Conservation (phyloP, 1,284 basidiomycete species). For the Cutaneotrichosporon sp. region DNA sequence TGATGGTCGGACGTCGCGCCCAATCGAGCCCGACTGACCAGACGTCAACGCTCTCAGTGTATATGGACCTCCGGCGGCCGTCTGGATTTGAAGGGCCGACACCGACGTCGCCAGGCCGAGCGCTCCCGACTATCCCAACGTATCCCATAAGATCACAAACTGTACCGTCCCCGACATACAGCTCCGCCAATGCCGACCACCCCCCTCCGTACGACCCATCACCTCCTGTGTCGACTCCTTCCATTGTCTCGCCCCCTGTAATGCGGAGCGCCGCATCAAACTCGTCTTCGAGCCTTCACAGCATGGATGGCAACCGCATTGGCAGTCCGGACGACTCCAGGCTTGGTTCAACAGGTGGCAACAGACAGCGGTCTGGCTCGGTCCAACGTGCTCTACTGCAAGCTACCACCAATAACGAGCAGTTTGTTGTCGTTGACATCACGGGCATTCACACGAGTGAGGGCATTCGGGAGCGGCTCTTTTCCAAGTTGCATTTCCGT, state of each 20-base stretch:
- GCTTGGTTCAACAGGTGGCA: conserved; percentile 1
- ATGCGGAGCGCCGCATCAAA: conserved; percentile 6
- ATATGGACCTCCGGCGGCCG: neutral
- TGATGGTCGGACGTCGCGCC: conserved; percentile 23
- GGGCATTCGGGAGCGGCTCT: conserved; percentile 78
- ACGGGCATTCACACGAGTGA: conserved; percentile 66
- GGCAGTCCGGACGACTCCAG: conserved; percentile 42
- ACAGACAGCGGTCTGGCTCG: conserved; percentile 27
- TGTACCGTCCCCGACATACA: conserved; percentile 14
- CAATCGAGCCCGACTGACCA: conserved; percentile 36
- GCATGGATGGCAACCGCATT: conserved; percentile 18
- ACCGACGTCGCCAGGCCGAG: conserved; percentile 36
- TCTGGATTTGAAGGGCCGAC: conserved; percentile 18
- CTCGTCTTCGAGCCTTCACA: conserved; percentile 6
- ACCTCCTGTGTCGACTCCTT: conserved; percentile 17
- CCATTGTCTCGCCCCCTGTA: conserved; percentile 18
- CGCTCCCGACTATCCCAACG: conserved; percentile 35
- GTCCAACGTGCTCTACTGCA: conserved; percentile 36
- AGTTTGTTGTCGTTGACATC: conserved; percentile 74
- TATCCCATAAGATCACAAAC: conserved; percentile 26
- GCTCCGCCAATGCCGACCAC: conserved; percentile 6
- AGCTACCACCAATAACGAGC: conserved; percentile 78
- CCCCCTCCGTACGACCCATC: conserved; percentile 15
- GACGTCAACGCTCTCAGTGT: neutral
- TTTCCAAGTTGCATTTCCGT: conserved; percentile 77